phyloP scores from a whole-genome alignment of 1,284 basidiomycete species.

The Cutaneotrichosporon sp. region DNA sequence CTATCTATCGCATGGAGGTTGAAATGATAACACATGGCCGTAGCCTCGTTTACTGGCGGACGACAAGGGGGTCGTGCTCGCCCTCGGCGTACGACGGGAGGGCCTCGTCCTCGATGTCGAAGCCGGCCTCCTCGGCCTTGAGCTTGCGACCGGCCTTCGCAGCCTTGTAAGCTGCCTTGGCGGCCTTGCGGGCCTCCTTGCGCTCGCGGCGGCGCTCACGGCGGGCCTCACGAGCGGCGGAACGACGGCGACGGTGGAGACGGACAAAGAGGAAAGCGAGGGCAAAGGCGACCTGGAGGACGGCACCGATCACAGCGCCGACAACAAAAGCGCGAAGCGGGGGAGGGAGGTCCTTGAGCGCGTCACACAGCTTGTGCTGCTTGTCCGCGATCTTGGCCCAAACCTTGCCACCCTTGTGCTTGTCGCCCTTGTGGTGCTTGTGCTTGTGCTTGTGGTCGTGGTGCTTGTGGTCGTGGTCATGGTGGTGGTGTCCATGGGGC shows the following conservation, averaged over 20 bases:
- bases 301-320: slow-evolving; percentile 4
- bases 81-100: slow-evolving; percentile 13
- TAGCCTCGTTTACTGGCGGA: slow-evolving; percentile 8
- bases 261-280: slow-evolving; percentile 5
- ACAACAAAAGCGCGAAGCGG: slow-evolving; percentile 2
- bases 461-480: slow-evolving; percentile 6
- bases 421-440: slow-evolving; percentile 4
- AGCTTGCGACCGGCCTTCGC: slow-evolving; percentile 5
- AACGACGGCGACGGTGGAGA: not conserved
- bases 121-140: slow-evolving; percentile 12
- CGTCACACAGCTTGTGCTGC: slow-evolving; percentile 1
- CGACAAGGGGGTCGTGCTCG: slow-evolving; percentile 14
- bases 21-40: not conserved
- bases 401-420: not conserved
- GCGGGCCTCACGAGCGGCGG: not conserved
- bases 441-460: slow-evolving; percentile 4
- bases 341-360: slow-evolving; percentile 5
- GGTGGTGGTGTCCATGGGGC: not conserved
- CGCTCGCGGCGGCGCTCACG: slow-evolving; percentile 9
- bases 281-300: not conserved
- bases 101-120: slow-evolving; percentile 7
- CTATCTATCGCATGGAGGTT: not conserved
- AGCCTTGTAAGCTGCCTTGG: slow-evolving; percentile 7
- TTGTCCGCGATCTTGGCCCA: not conserved
- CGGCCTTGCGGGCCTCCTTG: slow-evolving; percentile 8